Base-by-base conservation (phyloP, 208 protist genomes). In the Trypanosoma melophagium region DNA sequence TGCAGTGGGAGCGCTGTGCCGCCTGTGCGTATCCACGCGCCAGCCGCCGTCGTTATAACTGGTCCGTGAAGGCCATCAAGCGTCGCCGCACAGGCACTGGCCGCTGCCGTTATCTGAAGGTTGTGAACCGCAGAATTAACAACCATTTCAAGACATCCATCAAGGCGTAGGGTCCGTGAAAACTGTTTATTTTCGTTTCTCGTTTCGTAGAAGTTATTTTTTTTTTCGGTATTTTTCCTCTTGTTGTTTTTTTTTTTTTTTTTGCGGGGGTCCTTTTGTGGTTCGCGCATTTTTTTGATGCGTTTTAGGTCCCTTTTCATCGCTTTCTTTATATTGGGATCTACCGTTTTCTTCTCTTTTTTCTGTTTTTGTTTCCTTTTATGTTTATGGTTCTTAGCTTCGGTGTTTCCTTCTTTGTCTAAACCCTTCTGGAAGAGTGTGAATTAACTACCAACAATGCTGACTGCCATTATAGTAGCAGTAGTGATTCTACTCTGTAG, bases 71-170 rank as follows among this genome's bases (percentile, higher is more conserved):
- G 93, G 91, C 98, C 64, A 95, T 98, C 75, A 97, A 98, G 87
- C 93, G 99, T 79, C 97, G 97, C 68, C 98, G 92, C 53, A 99
- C 97, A 44, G 99, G 99, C 74, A 99, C 98, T 57, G 99, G 99
- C 66, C 96, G 99, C 89, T 98, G 96, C 83, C 82, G 95, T 74
- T 96, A 99, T 90, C 81, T 99, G 28, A 99, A 99, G 87, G 69
- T 81, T 49, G 92, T 99, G 45, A 90, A 97, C 83, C 95, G 96
- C 82, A 90, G 91, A 69, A 98, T 98, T 86, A 97, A 93, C 69
- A 99, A 99, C 87, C 95, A 98, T 81, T 99, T 99, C 97, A 92
- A 92, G 85, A 93, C 87, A 65, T 77, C 14, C 47, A 74, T 84
- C 69, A 93, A 92, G 82, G 85, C 81, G 63, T 92, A 79, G 80